Conservation (phyloP, 83 land plant genomes). For the Picea mariana region DNA sequence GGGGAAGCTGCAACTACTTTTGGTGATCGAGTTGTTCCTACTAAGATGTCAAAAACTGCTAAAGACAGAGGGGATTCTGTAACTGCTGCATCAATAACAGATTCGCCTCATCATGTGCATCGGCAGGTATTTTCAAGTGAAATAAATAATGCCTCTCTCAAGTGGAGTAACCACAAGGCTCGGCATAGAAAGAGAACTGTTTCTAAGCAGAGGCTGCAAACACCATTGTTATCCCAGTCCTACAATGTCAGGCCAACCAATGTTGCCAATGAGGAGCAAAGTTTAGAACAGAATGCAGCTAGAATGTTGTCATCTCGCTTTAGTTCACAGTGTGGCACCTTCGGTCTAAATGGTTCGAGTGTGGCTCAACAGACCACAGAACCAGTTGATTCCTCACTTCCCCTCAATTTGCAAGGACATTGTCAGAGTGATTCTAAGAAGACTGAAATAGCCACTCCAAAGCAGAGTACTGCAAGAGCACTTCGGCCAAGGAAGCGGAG, state of each 20-base stretch:
- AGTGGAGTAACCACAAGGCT: conserved; percentile 18
- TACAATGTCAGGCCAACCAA: background rate
- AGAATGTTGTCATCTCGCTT: conserved; percentile 74
- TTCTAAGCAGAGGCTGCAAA: background rate
- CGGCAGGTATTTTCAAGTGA: conserved; percentile 6
- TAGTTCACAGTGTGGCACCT: conserved; percentile 46
- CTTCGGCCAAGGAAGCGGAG: conserved; percentile 44
- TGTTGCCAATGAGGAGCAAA: conserved; percentile 57
- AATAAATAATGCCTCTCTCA: conserved; percentile 14
- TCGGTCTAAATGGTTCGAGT: conserved; percentile 19
- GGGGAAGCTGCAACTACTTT: background rate
- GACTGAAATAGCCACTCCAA: conserved; percentile 22
- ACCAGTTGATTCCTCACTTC: conserved; percentile 20
- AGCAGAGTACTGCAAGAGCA: conserved; percentile 33
- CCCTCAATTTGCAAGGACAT: background rate
- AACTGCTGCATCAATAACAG: background rate
- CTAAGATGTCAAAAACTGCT: background rate
- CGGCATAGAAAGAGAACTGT: background rate
- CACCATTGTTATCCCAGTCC: background rate
- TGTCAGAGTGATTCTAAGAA: background rate
- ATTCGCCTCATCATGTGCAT: background rate
- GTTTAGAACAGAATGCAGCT: conserved; percentile 79
- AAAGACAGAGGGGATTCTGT: background rate
- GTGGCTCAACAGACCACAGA: conserved; percentile 18
- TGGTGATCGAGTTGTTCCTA: background rate